Evolutionary conservation across 163 green algal species (phyloP).

Genomic region (Smithsoniella earleae): DNA sequence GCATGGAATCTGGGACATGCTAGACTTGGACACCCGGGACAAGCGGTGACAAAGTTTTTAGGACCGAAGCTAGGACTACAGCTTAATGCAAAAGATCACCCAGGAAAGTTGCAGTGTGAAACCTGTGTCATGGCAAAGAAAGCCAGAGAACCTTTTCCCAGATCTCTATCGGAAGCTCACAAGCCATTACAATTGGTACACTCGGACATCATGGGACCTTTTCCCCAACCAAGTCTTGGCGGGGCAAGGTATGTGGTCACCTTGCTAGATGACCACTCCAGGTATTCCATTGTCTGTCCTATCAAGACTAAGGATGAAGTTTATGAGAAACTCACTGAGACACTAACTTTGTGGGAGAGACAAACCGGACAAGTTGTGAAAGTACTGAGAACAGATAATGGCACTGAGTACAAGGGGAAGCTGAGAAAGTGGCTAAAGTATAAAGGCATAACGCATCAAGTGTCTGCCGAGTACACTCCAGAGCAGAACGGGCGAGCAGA

Average conservation of each 20-base stretch:
- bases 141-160: not conserved
- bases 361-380: constrained; percentile 26
- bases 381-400: constrained; percentile 37
- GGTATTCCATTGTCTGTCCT: constrained; percentile 8
- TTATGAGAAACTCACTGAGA: not conserved
- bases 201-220: constrained; percentile 36
- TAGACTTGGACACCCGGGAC: not conserved
- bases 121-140: not conserved
- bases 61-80: not conserved
- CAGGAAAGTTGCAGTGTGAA: not conserved
- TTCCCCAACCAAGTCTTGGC: constrained; percentile 17
- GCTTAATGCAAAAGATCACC: not conserved
- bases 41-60: not conserved
- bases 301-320: constrained; percentile 33
- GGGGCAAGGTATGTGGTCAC: constrained; percentile 35
- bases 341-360: constrained; percentile 29
- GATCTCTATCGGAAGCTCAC: not conserved
- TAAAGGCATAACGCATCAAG: constrained; percentile 36
- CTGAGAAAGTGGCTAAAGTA: not conserved
- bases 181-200: constrained; percentile 35
- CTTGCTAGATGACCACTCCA: constrained; percentile 39
- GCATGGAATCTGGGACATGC: too few species aligned
- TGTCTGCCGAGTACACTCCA: constrained; percentile 37
- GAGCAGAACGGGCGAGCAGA: constrained; percentile 43
- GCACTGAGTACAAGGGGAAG: constrained; percentile 35